Percentiles rank a stretch among this genome's conserved stretches.
phyloP scores from a whole-genome alignment of 1,284 basidiomycete genomes.

The Schizophyllum amplum region DNA sequence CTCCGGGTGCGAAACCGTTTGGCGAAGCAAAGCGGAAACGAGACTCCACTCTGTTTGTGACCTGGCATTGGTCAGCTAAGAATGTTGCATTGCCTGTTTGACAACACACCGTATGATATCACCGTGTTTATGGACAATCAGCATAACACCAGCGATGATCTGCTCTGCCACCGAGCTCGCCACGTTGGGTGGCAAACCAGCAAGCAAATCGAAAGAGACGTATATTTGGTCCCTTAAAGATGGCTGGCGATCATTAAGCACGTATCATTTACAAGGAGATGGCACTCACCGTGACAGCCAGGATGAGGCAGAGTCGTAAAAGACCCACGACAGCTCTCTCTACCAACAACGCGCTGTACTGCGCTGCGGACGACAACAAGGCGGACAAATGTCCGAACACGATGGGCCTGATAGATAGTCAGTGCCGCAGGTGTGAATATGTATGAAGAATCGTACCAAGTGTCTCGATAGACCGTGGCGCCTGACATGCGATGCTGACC shows the following conservation, averaged over 20 bases:
- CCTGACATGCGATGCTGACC: conserved; percentile 78
- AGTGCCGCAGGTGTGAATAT: neutral
- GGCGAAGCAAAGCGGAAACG: conserved; percentile 83
- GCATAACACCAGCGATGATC: conserved; percentile 75
- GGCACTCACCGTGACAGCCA: conserved; percentile 63
- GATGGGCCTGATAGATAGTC: conserved; percentile 57
- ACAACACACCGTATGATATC: conserved; percentile 55
- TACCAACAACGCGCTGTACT: conserved; percentile 85
- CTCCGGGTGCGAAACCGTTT: conserved; percentile 82
- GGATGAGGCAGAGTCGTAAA: conserved; percentile 70
- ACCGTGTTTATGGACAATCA: conserved; percentile 70
- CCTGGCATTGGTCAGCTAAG: conserved; percentile 24
- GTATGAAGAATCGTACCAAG: conserved; percentile 53
- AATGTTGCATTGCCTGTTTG: conserved; percentile 1
- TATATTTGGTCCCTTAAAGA: conserved; percentile 87
- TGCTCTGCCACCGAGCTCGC: conserved; percentile 88
- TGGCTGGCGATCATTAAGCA: conserved; percentile 32
- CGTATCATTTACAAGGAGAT: conserved; percentile 11
- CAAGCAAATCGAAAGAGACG: conserved; percentile 85
- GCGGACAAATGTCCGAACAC: conserved; percentile 88
- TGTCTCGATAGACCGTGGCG: conserved; percentile 75
- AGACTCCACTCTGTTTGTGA: conserved; percentile 96
- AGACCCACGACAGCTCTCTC: conserved; percentile 95
- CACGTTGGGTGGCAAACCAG: conserved; percentile 69
- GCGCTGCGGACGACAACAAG: conserved; percentile 68